A percentile compares a stretch with the other conserved stretches of the same genome.
These are phyloP conservation scores for Lomentospora prolificans DNA, from an alignment of 2,329 filamentous ascomycete genomes.

Conservation along the genomic window DNA sequence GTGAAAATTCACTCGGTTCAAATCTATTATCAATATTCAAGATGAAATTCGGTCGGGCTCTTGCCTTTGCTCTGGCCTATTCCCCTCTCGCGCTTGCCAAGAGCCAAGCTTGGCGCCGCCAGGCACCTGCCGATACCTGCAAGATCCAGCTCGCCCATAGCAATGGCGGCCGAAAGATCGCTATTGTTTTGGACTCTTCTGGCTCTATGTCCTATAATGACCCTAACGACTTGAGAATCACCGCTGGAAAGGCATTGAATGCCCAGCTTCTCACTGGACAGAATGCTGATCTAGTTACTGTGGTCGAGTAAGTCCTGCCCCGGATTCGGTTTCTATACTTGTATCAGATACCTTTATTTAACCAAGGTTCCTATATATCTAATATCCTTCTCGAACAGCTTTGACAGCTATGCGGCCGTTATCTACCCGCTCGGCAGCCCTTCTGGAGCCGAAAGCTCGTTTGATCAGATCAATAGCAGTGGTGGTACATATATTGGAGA, in stretches of 20 bases:
- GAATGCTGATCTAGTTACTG: constrained; percentile 12
- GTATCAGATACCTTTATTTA: neutral
- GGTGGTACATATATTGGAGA: constrained; percentile 13
- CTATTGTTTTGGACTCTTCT: constrained; percentile 14
- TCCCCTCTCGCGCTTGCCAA: neutral
- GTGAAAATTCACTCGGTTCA: neutral
- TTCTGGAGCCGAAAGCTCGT: constrained; percentile 9
- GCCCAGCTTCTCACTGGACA: constrained; percentile 12
- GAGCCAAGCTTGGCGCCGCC: constrained; percentile 4
- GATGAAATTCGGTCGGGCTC: neutral
- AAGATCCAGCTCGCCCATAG: constrained; percentile 11
- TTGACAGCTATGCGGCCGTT: constrained; percentile 11
- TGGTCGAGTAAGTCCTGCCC: constrained; percentile 12
- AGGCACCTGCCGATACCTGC: constrained; percentile 6
- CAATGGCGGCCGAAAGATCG: constrained; percentile 12
- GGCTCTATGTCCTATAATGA: constrained; percentile 14
- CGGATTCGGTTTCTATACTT: neutral
- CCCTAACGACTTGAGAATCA: constrained; percentile 11
- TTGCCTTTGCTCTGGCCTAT: neutral
- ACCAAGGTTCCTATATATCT: neutral
- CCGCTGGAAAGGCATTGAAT: constrained; percentile 12
- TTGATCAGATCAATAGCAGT: constrained; percentile 13
- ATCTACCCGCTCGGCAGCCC: constrained; percentile 14
- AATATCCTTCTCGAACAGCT: constrained; percentile 7
- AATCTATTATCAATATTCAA: too few relatives aligned